Percentiles rank a stretch among this genome's conserved stretches.
phyloP scores from a whole-genome alignment of 192 early-diverging fungal genomes.

The Coemansia sp. region DNA sequence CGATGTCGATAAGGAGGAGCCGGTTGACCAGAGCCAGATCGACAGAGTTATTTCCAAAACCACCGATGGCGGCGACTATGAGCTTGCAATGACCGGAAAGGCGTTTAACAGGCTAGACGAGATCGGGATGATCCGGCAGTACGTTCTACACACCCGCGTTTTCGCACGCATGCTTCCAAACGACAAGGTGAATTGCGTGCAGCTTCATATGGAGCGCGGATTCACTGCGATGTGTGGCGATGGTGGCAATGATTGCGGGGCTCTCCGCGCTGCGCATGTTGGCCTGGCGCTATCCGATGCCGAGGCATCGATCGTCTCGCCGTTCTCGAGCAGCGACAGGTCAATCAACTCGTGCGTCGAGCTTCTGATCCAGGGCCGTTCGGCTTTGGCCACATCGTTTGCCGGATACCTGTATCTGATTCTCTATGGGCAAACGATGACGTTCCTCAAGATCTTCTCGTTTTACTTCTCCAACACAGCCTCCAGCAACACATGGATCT shows the following conservation, averaged over 20 bases:
- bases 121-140: conserved; percentile 49
- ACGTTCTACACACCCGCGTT: conserved; percentile 68
- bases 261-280: conserved; percentile 78
- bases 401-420: conserved; percentile 69
- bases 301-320: conserved; percentile 80
- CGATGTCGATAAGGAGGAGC: conserved; percentile 57
- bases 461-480: conserved; percentile 69
- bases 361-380: conserved; percentile 63
- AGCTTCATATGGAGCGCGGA: conserved; percentile 72
- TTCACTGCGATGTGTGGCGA: conserved; percentile 86
- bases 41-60: conserved; percentile 7
- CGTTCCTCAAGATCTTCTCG: conserved; percentile 60
- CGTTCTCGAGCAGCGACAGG: conserved; percentile 66
- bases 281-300: conserved; percentile 79
- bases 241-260: conserved; percentile 83
- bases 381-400: conserved; percentile 68
- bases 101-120: conserved; percentile 62
- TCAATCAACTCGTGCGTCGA: conserved; percentile 64
- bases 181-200: conserved; percentile 72
- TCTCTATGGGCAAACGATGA: conserved; percentile 69
- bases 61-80: conserved; percentile 52
- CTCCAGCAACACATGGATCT: conserved; percentile 67
- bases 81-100: conserved; percentile 74
- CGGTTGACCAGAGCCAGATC: conserved; percentile 33
- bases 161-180: conserved; percentile 82